Conservation (phyloP, 805 yeast species). For the Nakazawaea pomicola region DNA sequence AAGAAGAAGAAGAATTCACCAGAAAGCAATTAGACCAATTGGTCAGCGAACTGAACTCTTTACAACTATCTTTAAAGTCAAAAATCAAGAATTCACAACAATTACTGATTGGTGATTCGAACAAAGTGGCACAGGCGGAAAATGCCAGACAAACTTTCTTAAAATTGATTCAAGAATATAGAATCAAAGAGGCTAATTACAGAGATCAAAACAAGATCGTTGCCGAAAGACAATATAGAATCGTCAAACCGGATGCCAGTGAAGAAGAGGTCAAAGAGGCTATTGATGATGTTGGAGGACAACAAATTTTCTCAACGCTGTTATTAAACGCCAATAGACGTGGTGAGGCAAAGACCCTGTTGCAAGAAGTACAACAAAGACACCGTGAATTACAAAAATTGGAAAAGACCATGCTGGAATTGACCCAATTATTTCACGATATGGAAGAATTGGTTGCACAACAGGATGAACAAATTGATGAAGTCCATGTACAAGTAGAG, state of each 20-base stretch:
- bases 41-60: slow-evolving; percentile 70
- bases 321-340: slow-evolving; percentile 79
- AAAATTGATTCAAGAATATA: slow-evolving; percentile 79
- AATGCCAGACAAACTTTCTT: slow-evolving; percentile 80
- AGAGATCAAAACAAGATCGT: slow-evolving; percentile 79
- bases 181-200: slow-evolving; percentile 81
- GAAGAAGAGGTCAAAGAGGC: slow-evolving; percentile 81
- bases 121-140: slow-evolving; percentile 88
- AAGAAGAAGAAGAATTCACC: slow-evolving; percentile 60
- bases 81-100: slow-evolving; percentile 76
- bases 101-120: slow-evolving; percentile 62
- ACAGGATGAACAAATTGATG: slow-evolving; percentile 85
- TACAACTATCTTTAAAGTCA: slow-evolving; percentile 66
- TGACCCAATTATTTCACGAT: slow-evolving; percentile 90
- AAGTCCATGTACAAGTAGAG: slow-evolving; percentile 73
- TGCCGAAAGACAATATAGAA: slow-evolving; percentile 89
- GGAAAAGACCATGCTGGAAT: slow-evolving; percentile 93
- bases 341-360: slow-evolving; percentile 93
- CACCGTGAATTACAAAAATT: slow-evolving; percentile 92
- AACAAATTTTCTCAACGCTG: slow-evolving; percentile 93
- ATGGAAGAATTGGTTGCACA: slow-evolving; percentile 95
- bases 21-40: slow-evolving; percentile 75
- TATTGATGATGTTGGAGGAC: slow-evolving; percentile 77
- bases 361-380: slow-evolving; percentile 93
- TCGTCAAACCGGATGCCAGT: slow-evolving; percentile 82